Evolutionary conservation across 192 early-diverging fungal genomes (phyloP).

Genomic region (Backusella sp.): DNA sequence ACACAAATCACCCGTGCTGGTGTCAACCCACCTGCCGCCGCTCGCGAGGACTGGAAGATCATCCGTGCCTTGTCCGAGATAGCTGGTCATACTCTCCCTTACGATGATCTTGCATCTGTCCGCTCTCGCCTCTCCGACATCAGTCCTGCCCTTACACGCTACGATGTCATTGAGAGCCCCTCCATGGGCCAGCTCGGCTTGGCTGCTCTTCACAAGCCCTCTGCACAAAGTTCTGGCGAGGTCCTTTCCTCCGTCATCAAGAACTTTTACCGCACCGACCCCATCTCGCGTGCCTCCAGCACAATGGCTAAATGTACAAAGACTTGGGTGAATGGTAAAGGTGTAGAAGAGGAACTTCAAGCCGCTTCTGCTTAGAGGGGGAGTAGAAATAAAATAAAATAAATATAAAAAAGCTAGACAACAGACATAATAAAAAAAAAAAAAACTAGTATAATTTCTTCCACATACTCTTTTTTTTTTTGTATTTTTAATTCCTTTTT

Average conservation of each 20-base stretch:
- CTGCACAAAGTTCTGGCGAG: constrained; percentile 33
- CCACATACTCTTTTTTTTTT: not conserved
- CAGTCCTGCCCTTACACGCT: constrained; percentile 77
- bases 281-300: constrained; percentile 85
- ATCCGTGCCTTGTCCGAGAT: constrained; percentile 94
- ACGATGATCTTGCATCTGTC: constrained; percentile 82
- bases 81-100: constrained; percentile 80
- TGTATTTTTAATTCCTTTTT: not conserved
- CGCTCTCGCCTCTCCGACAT: constrained; percentile 88
- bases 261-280: constrained; percentile 96
- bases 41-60: constrained; percentile 99
- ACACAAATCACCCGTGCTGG: constrained; percentile 91
- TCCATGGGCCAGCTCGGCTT: constrained; percentile 65
- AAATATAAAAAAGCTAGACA: not conserved
- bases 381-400: not conserved
- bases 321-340: constrained; percentile 32
- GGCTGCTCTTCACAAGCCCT: constrained; percentile 44
- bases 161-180: constrained; percentile 64
- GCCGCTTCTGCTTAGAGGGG: not conserved
- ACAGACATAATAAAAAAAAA: constrained; percentile 5
- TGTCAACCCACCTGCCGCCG: constrained; percentile 82
- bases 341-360: constrained; percentile 12
- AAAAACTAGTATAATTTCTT: not conserved
- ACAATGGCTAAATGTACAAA: constrained; percentile 97
- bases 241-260: constrained; percentile 65